Conservation (phyloP, 345 rosid species). For the Sonneratia caseolaris region DNA sequence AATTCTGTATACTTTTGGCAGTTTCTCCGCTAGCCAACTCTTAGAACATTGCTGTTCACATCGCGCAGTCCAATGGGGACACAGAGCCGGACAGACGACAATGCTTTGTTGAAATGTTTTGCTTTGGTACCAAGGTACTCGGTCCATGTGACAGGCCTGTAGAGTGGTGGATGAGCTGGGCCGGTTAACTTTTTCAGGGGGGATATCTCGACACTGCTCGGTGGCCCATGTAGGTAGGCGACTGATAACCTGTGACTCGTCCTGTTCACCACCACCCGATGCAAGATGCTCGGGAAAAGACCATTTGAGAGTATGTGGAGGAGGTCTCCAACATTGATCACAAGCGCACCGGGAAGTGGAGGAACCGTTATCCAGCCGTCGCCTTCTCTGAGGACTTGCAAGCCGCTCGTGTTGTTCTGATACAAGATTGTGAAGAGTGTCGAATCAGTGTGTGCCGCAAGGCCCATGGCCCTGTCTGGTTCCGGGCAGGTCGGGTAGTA, state of each 20-base stretch:
- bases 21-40: too few species aligned
- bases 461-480: constrained; percentile 44
- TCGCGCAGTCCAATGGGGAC: constrained; percentile 9
- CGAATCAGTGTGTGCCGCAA: constrained; percentile 42
- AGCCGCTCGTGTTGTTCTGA: constrained; percentile 29
- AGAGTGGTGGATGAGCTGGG: constrained; percentile 28
- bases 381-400: constrained; percentile 28
- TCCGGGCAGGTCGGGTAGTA: constrained; percentile 45
- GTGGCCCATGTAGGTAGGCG: constrained; percentile 33
- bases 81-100: constrained; percentile 11
- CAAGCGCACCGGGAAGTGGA: constrained; percentile 27
- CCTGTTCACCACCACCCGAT: constrained; percentile 33
- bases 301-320: constrained; percentile 41
- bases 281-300: constrained; percentile 29
- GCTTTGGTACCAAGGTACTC: constrained; percentile 36
- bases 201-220: constrained; percentile 23
- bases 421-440: constrained; percentile 30
- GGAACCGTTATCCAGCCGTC: constrained; percentile 33
- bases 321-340: constrained; percentile 33
- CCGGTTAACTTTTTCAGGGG: constrained; percentile 24
- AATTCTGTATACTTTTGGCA: too few species aligned
- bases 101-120: constrained; percentile 24
- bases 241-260: constrained; percentile 21
- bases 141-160: constrained; percentile 30
- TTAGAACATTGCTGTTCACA: background rate